Conservation (phyloP, 228 moss, liverwort and hornwort genomes). For the Sphagnum magellanicum region DNA sequence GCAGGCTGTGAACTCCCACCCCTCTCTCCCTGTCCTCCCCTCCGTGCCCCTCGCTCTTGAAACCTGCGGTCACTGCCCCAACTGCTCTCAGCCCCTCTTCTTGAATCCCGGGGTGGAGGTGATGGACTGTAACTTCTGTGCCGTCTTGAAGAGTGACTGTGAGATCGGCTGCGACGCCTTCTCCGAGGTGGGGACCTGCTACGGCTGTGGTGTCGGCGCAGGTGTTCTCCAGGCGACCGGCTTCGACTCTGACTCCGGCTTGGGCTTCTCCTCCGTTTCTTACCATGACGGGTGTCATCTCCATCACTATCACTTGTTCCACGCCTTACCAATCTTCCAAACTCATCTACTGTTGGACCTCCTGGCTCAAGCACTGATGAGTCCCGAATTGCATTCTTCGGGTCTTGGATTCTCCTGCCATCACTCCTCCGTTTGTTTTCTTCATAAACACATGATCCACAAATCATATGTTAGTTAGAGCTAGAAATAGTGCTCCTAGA, state of each 20-base stretch:
- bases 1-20: slow-evolving; percentile 17
- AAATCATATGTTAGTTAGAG: too few species aligned
- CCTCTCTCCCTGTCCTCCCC: slow-evolving; percentile 36
- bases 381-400: not conserved
- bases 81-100: slow-evolving; percentile 54
- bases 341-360: slow-evolving; percentile 67
- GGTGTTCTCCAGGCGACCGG: slow-evolving; percentile 41
- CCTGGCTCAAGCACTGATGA: slow-evolving; percentile 21
- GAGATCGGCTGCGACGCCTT: slow-evolving; percentile 65
- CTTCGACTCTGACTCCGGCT: slow-evolving; percentile 54
- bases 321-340: slow-evolving; percentile 62
- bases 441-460: too few species aligned
- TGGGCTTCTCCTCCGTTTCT: slow-evolving; percentile 25
- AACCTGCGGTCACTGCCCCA: slow-evolving; percentile 48
- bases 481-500: too few species aligned
- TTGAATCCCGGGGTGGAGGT: slow-evolving; percentile 52
- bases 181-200: slow-evolving; percentile 51
- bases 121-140: slow-evolving; percentile 65
- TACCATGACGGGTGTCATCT: slow-evolving; percentile 35
- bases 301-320: slow-evolving; percentile 74
- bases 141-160: slow-evolving; percentile 67
- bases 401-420: slow-evolving; percentile 12
- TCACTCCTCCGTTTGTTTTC: slow-evolving; percentile 9
- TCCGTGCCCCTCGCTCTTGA: slow-evolving; percentile 43
- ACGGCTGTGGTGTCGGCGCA: slow-evolving; percentile 52